Base-by-base conservation (phyloP, 2,329 filamentous ascomycete species). In the Verticillium nubilum region DNA sequence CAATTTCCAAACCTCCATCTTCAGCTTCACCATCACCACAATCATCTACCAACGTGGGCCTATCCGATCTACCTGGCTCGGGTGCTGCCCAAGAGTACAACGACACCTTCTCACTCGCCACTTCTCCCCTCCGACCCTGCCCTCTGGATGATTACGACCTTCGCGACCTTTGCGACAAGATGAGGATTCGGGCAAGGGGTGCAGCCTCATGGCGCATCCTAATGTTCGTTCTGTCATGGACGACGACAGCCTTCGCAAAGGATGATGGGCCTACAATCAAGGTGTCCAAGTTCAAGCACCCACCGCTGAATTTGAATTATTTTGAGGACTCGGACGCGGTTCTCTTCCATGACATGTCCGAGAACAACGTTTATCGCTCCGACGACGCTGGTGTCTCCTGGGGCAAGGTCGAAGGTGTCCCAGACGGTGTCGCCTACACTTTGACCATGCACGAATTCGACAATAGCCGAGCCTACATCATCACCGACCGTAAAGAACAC, bases 281-380 rank as follows among this genome's bases (percentile, higher is more conserved):
- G 62, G 76, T 80, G 61, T 89, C 79, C 58, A 74, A 82, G 54
- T 90, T 97, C 75, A 78, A 89, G 52, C 80, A 86, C 67, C 74
- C 80, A 58, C 90, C 92, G 1, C 71, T 76, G 58, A 86, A 87
- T 70, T 78, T 97, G 65, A 89, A 90, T 76, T 99, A 97, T 76
- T 98, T 99, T 70, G 88, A 95, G 69, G 91, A 94, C 72, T 93
- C 91, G 65, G 88, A 97, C 72, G 85, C 89, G 57, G 80, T 96
- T 61, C 75, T 98, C 53, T 87, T 92, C 70, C 86, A 89, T 67
- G 90, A 96, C 71, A 69, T 78, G 56, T 73, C 80, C 15, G 81
- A 82, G 47, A 80, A 82, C 61, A 86, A 85, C 63, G 80, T 96
- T 57, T 92, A 88, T 73, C 87, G 91, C 61, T 96, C 94, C 52